These are phyloP conservation scores for Syzygium aromaticum DNA, from an alignment of 345 rosid genomes.

Conservation along the genomic window DNA sequence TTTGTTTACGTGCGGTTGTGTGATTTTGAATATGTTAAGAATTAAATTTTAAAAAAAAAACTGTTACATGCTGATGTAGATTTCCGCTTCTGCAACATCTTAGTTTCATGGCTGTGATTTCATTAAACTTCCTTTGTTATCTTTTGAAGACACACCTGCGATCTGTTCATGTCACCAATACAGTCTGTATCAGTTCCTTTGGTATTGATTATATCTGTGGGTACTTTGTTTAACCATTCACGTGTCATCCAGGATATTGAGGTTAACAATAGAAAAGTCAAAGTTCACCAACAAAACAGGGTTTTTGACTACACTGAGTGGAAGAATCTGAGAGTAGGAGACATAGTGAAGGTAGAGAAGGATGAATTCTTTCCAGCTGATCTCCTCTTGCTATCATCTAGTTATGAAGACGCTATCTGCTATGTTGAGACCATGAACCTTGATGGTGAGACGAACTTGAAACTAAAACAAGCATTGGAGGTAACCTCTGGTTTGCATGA, in stretches of 20 bases:
- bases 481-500: conserved; percentile 52
- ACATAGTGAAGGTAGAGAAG: conserved; percentile 76
- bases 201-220: not conserved
- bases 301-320: conserved; percentile 43
- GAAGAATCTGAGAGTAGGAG: conserved; percentile 75
- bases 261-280: conserved; percentile 72
- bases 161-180: not conserved
- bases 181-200: not conserved
- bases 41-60: not conserved
- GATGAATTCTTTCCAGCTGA: conserved; percentile 86
- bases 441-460: conserved; percentile 91
- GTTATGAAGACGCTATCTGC: conserved; percentile 75
- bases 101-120: not conserved
- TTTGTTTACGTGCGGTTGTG: not conserved
- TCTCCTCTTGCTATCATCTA: conserved; percentile 68
- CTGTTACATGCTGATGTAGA: not conserved
- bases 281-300: conserved; percentile 48
- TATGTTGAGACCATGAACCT: conserved; percentile 97
- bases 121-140: not conserved
- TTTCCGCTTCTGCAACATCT: not conserved
- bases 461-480: conserved; percentile 74
- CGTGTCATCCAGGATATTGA: conserved; percentile 51
- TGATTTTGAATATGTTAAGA: not conserved
- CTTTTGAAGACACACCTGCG: not conserved
- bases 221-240: not conserved